phyloP scores from a whole-genome alignment of 2,329 filamentous ascomycete genomes.

The Alternaria brassicicola region DNA sequence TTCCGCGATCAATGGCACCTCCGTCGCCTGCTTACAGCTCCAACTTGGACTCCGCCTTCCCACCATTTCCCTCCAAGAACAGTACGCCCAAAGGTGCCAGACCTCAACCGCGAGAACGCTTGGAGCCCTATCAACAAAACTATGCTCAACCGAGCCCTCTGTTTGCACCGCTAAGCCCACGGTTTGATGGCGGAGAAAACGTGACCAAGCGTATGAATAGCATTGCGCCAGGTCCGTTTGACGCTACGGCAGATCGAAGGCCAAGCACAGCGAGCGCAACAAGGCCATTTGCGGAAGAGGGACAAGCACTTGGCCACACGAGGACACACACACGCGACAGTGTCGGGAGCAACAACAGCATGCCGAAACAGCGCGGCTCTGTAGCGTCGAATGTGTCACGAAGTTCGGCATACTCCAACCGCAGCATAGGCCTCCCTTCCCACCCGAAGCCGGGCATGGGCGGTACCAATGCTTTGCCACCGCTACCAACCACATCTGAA shows the following conservation, averaged over 20 bases:
- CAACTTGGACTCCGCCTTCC: conserved; percentile 60
- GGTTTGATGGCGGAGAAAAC: conserved; percentile 49
- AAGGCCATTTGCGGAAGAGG: conserved; percentile 26
- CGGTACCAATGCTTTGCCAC: conserved; percentile 24
- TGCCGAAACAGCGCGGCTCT: conserved; percentile 36
- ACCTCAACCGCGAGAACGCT: conserved; percentile 28
- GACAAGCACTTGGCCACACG: conserved; percentile 41
- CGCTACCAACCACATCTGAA: conserved; percentile 27
- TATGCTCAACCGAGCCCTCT: conserved; percentile 45
- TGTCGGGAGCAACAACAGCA: conserved; percentile 34
- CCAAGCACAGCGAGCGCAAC: conserved; percentile 47
- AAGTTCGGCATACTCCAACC: conserved; percentile 40
- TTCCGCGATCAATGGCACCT: conserved; percentile 39
- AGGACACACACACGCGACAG: conserved; percentile 47
- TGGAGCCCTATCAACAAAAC: conserved; percentile 35
- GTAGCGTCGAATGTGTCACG: conserved; percentile 39
- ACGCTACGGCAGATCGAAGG: conserved; percentile 48
- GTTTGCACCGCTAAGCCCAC: conserved; percentile 59
- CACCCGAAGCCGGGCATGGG: conserved; percentile 29
- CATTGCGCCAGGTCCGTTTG: conserved; percentile 71
- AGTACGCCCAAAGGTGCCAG: conserved; percentile 32
- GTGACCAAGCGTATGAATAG: conserved; percentile 68
- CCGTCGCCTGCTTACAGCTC: conserved; percentile 41
- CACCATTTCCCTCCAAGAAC: conserved; percentile 57
- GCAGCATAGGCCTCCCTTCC: conserved; percentile 31